These are phyloP conservation scores for Mycocentrospora acerina DNA, from an alignment of 2,329 filamentous ascomycete species.

Conservation along the genomic window DNA sequence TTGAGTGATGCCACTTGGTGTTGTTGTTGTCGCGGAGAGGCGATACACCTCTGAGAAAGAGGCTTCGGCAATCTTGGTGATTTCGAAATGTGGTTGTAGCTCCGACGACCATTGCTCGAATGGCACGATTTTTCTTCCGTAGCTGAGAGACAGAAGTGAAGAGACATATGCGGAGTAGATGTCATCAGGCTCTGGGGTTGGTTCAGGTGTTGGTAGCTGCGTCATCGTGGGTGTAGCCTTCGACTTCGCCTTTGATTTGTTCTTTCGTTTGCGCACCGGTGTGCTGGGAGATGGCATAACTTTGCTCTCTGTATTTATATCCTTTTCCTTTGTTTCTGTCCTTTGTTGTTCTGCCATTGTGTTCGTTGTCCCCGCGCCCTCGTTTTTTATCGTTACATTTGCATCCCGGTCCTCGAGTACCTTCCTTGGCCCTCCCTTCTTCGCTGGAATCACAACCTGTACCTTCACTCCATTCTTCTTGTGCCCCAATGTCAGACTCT, in stretches of 20 bases:
- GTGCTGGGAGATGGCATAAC: slow-evolving; percentile 2
- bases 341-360: neutral
- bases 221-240: slow-evolving; percentile 10
- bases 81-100: slow-evolving; percentile 48
- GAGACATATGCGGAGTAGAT: slow-evolving; percentile 27
- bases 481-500: neutral
- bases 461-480: neutral
- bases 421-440: slow-evolving; percentile 5
- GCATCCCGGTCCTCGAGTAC: slow-evolving; percentile 13
- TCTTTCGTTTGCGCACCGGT: slow-evolving; percentile 10
- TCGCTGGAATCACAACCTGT: too few species aligned
- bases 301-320: neutral
- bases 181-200: slow-evolving; percentile 26
- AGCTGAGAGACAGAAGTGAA: slow-evolving; percentile 34
- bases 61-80: slow-evolving; percentile 65
- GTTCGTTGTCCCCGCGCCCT: neutral
- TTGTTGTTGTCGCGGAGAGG: slow-evolving; percentile 41
- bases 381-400: slow-evolving; percentile 8
- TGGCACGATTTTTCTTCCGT: slow-evolving; percentile 23
- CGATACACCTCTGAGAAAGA: slow-evolving; percentile 68
- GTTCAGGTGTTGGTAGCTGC: slow-evolving; percentile 18
- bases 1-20: slow-evolving; percentile 25
- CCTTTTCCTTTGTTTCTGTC: neutral
- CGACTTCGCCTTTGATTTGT: slow-evolving; percentile 11
- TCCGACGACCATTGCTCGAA: slow-evolving; percentile 47